A percentile compares a stretch with the other conserved stretches of the same genome.
These are phyloP conservation scores for Penicillium fuscoglaucum DNA, from an alignment of 2,329 filamentous ascomycete genomes.

Conservation along the genomic window DNA sequence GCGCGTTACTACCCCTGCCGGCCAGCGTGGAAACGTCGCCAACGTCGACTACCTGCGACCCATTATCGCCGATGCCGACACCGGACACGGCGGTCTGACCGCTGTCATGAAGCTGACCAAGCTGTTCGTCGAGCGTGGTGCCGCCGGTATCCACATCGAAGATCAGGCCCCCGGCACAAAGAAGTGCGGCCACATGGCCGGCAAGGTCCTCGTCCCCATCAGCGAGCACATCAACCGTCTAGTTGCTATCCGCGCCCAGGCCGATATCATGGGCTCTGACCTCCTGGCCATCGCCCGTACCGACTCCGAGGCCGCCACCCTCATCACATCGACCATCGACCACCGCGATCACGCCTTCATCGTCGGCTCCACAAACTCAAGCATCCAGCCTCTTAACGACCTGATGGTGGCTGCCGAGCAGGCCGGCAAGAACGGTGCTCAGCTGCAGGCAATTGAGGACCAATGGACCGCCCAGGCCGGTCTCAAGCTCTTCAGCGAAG, in stretches of 20 bases:
- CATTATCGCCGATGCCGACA: constrained; percentile 95
- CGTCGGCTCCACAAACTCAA: constrained; percentile 81
- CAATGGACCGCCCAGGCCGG: constrained; percentile 76
- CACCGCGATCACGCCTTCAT: constrained; percentile 94
- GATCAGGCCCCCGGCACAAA: constrained; percentile 98
- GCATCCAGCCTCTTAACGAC: constrained; percentile 80
- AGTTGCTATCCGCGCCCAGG: constrained; percentile 93
- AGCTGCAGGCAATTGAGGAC: constrained; percentile 91
- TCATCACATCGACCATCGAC: constrained; percentile 96
- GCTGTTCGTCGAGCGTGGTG: constrained; percentile 93
- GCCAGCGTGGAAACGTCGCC: constrained; percentile 68
- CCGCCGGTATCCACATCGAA: constrained; percentile 97
- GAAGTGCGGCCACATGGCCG: constrained; percentile 99
- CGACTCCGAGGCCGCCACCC: constrained; percentile 94
- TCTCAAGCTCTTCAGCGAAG: constrained; percentile 87
- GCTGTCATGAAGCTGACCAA: constrained; percentile 99
- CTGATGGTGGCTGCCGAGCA: constrained; percentile 85
- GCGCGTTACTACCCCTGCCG: constrained; percentile 73
- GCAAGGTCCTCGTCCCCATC: constrained; percentile 95
- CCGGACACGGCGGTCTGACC: constrained; percentile 94
- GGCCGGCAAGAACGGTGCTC: constrained; percentile 73
- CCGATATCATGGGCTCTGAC: constrained; percentile 95
- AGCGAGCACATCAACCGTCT: constrained; percentile 97
- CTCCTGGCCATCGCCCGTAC: constrained; percentile 90
- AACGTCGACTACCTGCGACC: constrained; percentile 93